These are phyloP conservation scores for Malassezia dermatis DNA, from an alignment of 1,284 basidiomycete species.

Conservation along the genomic window DNA sequence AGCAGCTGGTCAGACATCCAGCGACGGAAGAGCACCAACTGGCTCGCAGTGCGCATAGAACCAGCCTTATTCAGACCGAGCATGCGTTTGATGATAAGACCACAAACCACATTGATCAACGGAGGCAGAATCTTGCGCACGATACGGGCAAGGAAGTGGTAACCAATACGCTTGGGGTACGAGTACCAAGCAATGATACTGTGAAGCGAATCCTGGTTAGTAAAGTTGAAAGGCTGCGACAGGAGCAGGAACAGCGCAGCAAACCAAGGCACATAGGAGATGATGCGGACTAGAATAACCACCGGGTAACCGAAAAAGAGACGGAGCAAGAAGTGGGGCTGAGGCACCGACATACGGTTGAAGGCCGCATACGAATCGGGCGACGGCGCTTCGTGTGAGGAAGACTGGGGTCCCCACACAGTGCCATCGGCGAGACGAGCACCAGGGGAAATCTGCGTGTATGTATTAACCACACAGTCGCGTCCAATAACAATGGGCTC, in stretches of 20 bases:
- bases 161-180: conserved; percentile 44
- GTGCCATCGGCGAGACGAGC: conserved; percentile 45
- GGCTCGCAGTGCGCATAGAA: conserved; percentile 46
- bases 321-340: conserved; percentile 37
- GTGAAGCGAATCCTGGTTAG: conserved; percentile 44
- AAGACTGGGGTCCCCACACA: conserved; percentile 46
- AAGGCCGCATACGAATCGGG: conserved; percentile 46
- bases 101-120: conserved; percentile 41
- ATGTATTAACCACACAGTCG: conserved; percentile 48
- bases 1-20: conserved; percentile 44
- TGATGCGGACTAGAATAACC: conserved; percentile 30
- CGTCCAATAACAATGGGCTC: conserved; percentile 47
- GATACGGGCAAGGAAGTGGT: conserved; percentile 46
- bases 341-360: conserved; percentile 38
- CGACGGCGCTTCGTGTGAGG: conserved; percentile 45
- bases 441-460: conserved; percentile 47
- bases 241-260: conserved; percentile 46
- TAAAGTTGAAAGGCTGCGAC: conserved; percentile 43
- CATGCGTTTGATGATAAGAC: conserved; percentile 41
- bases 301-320: conserved; percentile 40
- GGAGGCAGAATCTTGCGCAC: conserved; percentile 45
- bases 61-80: conserved; percentile 45
- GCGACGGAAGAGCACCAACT: conserved; percentile 44
- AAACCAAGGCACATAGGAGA: conserved; percentile 46
- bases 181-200: conserved; percentile 47